Conservation (phyloP, 1,284 basidiomycete species). For the Austropuccinia psidii region DNA sequence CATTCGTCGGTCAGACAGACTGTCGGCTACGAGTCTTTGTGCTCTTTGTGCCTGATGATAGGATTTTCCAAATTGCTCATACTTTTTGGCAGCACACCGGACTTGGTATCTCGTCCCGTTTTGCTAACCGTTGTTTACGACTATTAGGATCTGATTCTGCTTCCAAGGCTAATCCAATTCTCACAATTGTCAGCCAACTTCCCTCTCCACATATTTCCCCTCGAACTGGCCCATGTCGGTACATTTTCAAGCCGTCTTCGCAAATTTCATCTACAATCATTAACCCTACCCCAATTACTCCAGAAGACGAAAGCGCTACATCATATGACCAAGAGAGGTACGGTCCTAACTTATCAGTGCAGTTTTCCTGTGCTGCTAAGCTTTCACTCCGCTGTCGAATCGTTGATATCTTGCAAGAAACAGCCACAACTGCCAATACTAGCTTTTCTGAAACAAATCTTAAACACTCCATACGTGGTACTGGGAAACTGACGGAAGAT, state of each 20-base stretch:
- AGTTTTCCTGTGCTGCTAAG: slow-evolving; percentile 69
- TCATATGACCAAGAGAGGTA: slow-evolving; percentile 83
- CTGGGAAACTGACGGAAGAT: slow-evolving; percentile 53
- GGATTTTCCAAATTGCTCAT: slow-evolving; percentile 65
- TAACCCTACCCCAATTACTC: background rate
- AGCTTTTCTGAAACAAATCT: slow-evolving; percentile 31
- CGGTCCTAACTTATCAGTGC: slow-evolving; percentile 77
- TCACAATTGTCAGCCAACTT: too few species aligned
- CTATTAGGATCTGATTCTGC: slow-evolving; percentile 55
- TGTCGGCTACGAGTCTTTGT: slow-evolving; percentile 61
- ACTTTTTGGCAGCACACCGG: slow-evolving; percentile 96
- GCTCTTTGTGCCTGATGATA: slow-evolving; percentile 49
- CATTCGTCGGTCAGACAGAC: too few species aligned
- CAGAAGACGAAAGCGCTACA: slow-evolving; percentile 51
- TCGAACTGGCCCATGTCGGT: background rate
- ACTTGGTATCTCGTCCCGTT: slow-evolving; percentile 75
- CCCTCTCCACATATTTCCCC: background rate
- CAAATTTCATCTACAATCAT: background rate
- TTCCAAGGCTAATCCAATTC: too few species aligned
- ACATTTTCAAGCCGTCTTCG: slow-evolving; percentile 1
- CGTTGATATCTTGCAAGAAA: slow-evolving; percentile 63
- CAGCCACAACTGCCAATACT: slow-evolving; percentile 44
- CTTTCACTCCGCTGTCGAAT: slow-evolving; percentile 76
- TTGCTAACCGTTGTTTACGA: slow-evolving; percentile 72
- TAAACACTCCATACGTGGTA: slow-evolving; percentile 54